Evolutionary conservation across 2,329 filamentous ascomycete species (phyloP), one percentile per base, ranked within the genome.

Genomic region (Hymenoscyphus linearis): DNA sequence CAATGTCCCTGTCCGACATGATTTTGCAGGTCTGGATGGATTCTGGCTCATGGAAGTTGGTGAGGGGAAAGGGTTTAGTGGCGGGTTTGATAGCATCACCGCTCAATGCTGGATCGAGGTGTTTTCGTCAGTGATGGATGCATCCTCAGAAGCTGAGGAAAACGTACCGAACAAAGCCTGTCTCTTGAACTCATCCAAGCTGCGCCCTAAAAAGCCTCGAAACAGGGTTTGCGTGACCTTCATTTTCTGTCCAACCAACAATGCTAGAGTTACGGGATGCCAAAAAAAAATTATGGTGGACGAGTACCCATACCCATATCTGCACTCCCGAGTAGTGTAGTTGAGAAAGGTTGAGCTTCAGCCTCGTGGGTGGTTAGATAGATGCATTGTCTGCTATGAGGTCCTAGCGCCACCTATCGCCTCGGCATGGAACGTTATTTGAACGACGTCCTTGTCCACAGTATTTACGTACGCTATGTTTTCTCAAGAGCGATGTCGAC

Each of bases 1-100:
- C 93, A 26, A 96, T 91, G 70, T 93, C 88, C 61, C 81, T 80
- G 74, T 99, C 93, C 67, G 87, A 90, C 86, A 98, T 95, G 66
- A 89, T 79, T 74, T 96, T 95, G 74, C 82, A 84, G 64, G 78
- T 76, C 37, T 75, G 66, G 40, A 85, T 69, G 3, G 78, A 77
- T 25, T 78, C 76, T 50, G 77, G 72, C 18, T 71, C 68, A 68
- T 82, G 77, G 76, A 93, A 93, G 67, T 79, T 77, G 70, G 87
- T 82, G 36, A 95, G 80, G 6, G 82, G 78, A 62, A 83, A 84
- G 1, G 89, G 86, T 26, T 82, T 83, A 1, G 79, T 80, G 26
- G 89, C 84, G 27, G 81, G 82, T 67, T 84, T 85, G 69, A 91
- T 79, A 56, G 82, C 87, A 75, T 93, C 88, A 67, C 89, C 79